Conservation (phyloP, 2,329 filamentous ascomycete species). For the Calonectria pteridis region DNA sequence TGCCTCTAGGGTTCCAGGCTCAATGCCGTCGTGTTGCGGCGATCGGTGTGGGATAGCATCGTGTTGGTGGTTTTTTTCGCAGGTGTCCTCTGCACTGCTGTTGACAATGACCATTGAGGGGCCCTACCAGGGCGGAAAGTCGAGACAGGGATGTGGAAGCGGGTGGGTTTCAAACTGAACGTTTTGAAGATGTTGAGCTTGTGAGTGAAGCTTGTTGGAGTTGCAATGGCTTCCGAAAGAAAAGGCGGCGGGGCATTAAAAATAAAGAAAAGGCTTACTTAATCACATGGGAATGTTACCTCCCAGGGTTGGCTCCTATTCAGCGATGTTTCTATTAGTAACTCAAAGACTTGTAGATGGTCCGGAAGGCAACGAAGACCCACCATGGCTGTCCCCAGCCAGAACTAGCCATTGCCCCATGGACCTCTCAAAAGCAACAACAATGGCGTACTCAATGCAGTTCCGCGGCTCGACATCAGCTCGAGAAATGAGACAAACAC, state of each 20-base stretch:
- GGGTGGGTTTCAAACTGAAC: not conserved
- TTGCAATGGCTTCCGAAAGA: too few species aligned
- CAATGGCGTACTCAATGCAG: not conserved
- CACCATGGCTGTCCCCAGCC: not conserved
- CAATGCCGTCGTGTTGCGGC: not conserved
- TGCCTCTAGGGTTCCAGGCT: not conserved
- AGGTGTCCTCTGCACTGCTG: constrained; percentile 6
- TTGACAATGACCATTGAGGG: constrained; percentile 2
- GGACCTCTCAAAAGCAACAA: not conserved
- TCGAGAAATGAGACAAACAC: not conserved
- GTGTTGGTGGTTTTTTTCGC: constrained; percentile 7
- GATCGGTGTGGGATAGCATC: too few species aligned
- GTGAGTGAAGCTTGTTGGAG: not conserved
- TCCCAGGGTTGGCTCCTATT: not conserved
- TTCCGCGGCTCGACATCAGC: not conserved
- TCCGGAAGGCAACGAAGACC: not conserved
- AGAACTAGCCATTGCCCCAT: not conserved
- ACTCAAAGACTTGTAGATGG: not conserved
- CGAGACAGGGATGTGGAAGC: not conserved
- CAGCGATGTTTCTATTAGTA: not conserved
- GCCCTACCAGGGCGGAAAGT: not conserved
- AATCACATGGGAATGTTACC: not conserved
- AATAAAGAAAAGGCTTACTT: not conserved
- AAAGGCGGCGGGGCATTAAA: not conserved
- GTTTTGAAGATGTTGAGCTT: not conserved